phyloP scores from a whole-genome alignment of 176 grass and related monocot genomes.

The Oryza meyeriana region DNA sequence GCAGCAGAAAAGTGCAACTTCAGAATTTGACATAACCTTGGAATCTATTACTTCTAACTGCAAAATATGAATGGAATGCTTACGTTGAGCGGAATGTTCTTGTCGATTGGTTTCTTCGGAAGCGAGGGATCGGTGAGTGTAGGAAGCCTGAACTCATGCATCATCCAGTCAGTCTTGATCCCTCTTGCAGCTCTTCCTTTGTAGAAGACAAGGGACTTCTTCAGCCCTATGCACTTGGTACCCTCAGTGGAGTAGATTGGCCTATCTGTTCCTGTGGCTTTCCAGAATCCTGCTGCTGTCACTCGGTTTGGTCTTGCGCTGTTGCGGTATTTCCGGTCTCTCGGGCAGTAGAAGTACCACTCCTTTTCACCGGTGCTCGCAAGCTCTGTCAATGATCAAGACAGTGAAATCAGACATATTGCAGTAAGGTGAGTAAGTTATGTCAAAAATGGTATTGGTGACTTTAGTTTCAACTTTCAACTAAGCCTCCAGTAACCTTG shows the following conservation, averaged over 20 bases:
- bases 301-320: constrained; percentile 87
- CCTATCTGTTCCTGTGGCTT: constrained; percentile 95
- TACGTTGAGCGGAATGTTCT: constrained; percentile 87
- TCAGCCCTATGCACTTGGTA: constrained; percentile 88
- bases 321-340: constrained; percentile 91
- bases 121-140: constrained; percentile 57
- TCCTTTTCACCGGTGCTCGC: constrained; percentile 91
- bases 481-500: not conserved
- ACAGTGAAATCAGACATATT: constrained; percentile 11
- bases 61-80: constrained; percentile 4
- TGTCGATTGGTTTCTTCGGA: constrained; percentile 63
- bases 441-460: not conserved
- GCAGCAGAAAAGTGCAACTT: not conserved
- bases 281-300: constrained; percentile 91
- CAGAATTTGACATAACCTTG: constrained; percentile 8
- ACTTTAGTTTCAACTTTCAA: constrained; percentile 17
- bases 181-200: constrained; percentile 90
- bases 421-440: not conserved
- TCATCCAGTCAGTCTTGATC: constrained; percentile 98
- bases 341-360: constrained; percentile 98
- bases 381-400: constrained; percentile 54
- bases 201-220: constrained; percentile 99
- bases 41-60: constrained; percentile 8
- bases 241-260: constrained; percentile 88
- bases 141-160: constrained; percentile 98